A percentile compares a stretch with the other conserved stretches of the same genome.
Conservation (phyloP, 306 rosid species). For the Vigna mungo region DNA sequence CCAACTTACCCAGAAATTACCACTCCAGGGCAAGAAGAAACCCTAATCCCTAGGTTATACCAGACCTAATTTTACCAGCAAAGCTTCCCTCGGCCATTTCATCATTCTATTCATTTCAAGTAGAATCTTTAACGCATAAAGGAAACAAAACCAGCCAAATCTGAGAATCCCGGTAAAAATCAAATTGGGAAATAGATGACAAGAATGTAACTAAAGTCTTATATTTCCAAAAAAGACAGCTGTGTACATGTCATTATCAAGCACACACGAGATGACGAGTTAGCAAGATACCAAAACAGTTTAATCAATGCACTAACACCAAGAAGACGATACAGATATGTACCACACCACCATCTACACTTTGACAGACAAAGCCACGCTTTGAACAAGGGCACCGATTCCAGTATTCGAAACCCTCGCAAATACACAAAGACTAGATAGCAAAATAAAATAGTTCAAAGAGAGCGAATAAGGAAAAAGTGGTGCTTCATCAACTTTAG, state of each 20-base stretch:
- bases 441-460: slow-evolving; percentile 11
- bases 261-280: slow-evolving; percentile 34
- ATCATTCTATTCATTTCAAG: slow-evolving; percentile 16
- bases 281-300: slow-evolving; percentile 42
- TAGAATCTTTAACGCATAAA: slow-evolving; percentile 17
- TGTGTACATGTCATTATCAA: slow-evolving; percentile 34
- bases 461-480: slow-evolving; percentile 19
- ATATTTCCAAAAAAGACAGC: slow-evolving; percentile 36
- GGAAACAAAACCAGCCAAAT: slow-evolving; percentile 36
- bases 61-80: slow-evolving; percentile 40
- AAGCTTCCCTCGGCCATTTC: neutral
- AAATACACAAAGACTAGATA: neutral
- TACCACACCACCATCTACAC: slow-evolving; percentile 34
- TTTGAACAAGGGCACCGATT: slow-evolving; percentile 33
- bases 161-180: slow-evolving; percentile 1
- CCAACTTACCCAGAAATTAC: slow-evolving; percentile 28
- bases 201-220: slow-evolving; percentile 13
- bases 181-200: slow-evolving; percentile 44
- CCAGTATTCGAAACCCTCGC: neutral
- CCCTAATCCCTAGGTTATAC: slow-evolving; percentile 57
- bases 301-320: slow-evolving; percentile 45
- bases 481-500: slow-evolving; percentile 19
- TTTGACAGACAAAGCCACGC: slow-evolving; percentile 29
- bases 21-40: slow-evolving; percentile 40
- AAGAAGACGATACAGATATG: slow-evolving; percentile 41